phyloP scores from a whole-genome alignment of 345 rosid genomes.

The Pelargonium nanum region DNA sequence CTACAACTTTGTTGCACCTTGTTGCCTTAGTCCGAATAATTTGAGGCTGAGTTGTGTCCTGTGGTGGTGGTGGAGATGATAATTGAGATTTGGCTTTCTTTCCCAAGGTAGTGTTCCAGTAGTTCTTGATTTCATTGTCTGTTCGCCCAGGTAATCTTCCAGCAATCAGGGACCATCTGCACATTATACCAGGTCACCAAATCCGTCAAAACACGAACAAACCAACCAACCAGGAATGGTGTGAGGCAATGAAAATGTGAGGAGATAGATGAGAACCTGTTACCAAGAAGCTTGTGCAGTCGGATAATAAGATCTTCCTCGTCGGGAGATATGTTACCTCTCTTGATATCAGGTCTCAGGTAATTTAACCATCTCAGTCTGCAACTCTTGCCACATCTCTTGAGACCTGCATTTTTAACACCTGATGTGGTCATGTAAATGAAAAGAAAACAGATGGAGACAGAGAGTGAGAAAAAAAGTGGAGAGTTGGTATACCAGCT shows the following conservation, averaged over 20 bases:
- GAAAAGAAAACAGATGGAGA: neutral
- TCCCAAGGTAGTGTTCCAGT: conserved; percentile 17
- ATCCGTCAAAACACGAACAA: neutral
- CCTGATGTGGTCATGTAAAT: neutral
- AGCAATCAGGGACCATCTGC: conserved; percentile 26
- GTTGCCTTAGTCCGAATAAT: neutral
- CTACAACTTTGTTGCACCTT: neutral
- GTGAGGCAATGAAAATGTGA: no score
- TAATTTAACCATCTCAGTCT: conserved; percentile 36
- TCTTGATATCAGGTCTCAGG: conserved; percentile 31
- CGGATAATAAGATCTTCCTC: conserved; percentile 39
- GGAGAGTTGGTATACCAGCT: conserved; percentile 14
- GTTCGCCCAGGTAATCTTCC: conserved; percentile 31
- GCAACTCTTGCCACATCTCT: conserved; percentile 38
- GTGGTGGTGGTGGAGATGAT: no score
- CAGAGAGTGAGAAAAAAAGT: neutral
- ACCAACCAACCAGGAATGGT: neutral
- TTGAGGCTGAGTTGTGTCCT: neutral
- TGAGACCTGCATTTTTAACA: conserved; percentile 13
- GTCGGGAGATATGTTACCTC: conserved; percentile 31
- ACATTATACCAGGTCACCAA: neutral
- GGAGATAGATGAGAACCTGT: conserved; percentile 16
- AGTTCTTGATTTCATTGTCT: conserved; percentile 31
- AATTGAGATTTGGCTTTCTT: conserved; percentile 3
- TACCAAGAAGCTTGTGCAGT: conserved; percentile 33